Base-by-base conservation (phyloP, 106 monocot genomes). In the Dendrobium catenatum region DNA sequence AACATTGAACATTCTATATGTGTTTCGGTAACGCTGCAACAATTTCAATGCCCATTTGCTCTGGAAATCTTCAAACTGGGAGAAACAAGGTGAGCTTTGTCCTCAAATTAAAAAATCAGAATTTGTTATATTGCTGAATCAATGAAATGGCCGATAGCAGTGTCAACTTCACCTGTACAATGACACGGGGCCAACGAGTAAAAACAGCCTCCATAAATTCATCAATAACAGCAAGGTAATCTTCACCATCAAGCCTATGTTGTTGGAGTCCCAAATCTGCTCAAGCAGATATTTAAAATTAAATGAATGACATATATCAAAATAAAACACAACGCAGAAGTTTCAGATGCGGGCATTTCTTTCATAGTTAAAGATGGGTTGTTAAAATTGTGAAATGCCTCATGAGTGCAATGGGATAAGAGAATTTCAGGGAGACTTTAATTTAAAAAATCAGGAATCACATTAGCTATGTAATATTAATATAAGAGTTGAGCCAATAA, bases 121-220 rank as follows among this genome's bases (percentile, higher is more conserved):
- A 31, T 77, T 77, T 77, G 49, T 33, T 48, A 43, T 68, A 20
- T 20, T 20, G n/a, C n/a, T 78, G 26, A 37, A 27, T 42, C 44
- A 68, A 77, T 77, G 18, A 78, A 75, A 18, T 31, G 51, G 27
- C 13, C 24, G 48, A 20, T 67, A 70, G n/a, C 20, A n/a, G 42
- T 33, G 6, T 54, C 1, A 78, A 55, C 27, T 10, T 27, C 84
- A 98, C 98, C 98, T 99, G 98, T 64, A 99, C 98, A 61, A 99
- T 95, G 79, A 99, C 95, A 90, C 91, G 80, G 15, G 98, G 98
- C 98, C 98, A 99, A 77, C 98, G 98, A 73, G 93, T 85, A 86
- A 95, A 99, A 83, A 99, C 98, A 85, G 98, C 95, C 82, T 93
- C 93, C 98, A 99, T 99, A 84, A 99, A 99, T 87, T 99, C 98